Conservation (phyloP, 306 rosid genomes). For the Amphicarpaea edgeworthii region DNA sequence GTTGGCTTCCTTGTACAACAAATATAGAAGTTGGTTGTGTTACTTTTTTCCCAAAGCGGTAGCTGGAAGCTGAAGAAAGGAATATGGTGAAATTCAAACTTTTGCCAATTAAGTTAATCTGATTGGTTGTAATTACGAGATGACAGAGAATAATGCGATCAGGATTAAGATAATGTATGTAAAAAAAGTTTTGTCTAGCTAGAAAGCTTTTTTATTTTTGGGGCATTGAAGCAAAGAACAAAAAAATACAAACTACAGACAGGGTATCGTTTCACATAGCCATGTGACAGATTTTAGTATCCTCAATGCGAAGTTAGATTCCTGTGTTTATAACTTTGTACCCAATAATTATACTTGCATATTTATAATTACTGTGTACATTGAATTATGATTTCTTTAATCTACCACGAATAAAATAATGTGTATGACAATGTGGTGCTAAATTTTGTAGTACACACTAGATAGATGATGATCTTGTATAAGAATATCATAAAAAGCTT, state of each 20-base stretch:
- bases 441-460: background rate
- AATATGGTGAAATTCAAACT: slow-evolving; percentile 40
- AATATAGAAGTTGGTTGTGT: slow-evolving; percentile 40
- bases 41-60: slow-evolving; percentile 37
- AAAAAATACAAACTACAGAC: slow-evolving; percentile 21
- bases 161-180: slow-evolving; percentile 11
- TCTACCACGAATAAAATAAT: background rate
- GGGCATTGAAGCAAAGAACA: slow-evolving; percentile 40
- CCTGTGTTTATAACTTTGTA: slow-evolving; percentile 8
- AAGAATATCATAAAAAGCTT: background rate
- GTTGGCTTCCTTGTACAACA: slow-evolving; percentile 41
- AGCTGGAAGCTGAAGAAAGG: slow-evolving; percentile 52
- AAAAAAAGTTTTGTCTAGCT: slow-evolving; percentile 15
- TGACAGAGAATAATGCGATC: slow-evolving; percentile 12
- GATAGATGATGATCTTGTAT: background rate
- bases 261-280: background rate
- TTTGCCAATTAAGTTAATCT: slow-evolving; percentile 22
- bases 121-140: slow-evolving; percentile 32
- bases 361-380: background rate
- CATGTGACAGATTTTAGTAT: background rate
- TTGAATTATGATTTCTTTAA: slow-evolving; percentile 5
- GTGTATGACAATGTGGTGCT: background rate
- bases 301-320: background rate
- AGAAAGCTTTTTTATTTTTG: slow-evolving; percentile 2
- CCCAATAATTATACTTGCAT: too few species aligned